Evolutionary conservation across 148 eudicot genomes (phyloP).

Genomic region (Rhododendron ovatum): DNA sequence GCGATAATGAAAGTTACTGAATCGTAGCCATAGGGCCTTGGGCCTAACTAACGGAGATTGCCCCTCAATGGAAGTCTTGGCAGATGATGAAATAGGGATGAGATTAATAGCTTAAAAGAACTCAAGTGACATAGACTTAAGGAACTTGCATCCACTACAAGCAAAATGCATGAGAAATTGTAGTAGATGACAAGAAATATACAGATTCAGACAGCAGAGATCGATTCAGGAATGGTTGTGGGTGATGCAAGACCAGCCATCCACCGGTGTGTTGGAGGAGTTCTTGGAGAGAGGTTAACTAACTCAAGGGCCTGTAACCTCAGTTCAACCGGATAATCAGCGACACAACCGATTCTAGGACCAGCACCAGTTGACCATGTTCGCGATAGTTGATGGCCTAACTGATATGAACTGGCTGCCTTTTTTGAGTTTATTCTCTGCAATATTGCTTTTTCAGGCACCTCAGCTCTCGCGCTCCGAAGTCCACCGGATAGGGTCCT

Average conservation of each 20-base stretch:
- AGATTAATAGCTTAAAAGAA: background rate
- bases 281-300: slow-evolving; percentile 60
- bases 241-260: slow-evolving; percentile 25
- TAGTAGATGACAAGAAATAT: background rate
- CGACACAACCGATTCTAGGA: slow-evolving; percentile 81
- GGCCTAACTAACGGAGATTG: background rate
- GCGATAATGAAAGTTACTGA: background rate
- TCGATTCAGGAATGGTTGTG: background rate
- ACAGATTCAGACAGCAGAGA: background rate
- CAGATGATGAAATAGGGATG: background rate
- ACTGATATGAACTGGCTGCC: slow-evolving; percentile 46
- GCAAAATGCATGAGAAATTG: background rate
- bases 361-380: slow-evolving; percentile 85
- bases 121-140: background rate
- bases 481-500: slow-evolving; percentile 85
- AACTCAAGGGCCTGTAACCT: slow-evolving; percentile 72
- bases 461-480: slow-evolving; percentile 62
- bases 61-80: too few species aligned
- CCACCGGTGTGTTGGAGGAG: slow-evolving; percentile 6
- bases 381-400: slow-evolving; percentile 59
- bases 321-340: slow-evolving; percentile 76
- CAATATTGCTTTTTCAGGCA: slow-evolving; percentile 55
- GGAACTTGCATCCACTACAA: background rate
- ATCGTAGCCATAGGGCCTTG: background rate
- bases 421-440: slow-evolving; percentile 73